These are phyloP conservation scores for Coccomyxa sp. DNA, from an alignment of 139 green algal species.

Conservation along the genomic window DNA sequence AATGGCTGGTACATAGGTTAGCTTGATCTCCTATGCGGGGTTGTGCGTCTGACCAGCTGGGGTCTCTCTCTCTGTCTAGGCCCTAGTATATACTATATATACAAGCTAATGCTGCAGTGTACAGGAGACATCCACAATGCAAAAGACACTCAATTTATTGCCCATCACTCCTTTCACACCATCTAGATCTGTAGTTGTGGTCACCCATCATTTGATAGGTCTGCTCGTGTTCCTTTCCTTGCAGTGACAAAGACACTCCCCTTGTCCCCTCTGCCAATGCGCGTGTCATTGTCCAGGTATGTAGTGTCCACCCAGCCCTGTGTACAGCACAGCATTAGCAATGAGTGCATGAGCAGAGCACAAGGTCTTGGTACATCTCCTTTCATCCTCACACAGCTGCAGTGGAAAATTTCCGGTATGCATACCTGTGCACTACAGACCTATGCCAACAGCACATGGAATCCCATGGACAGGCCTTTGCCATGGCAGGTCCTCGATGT, in stretches of 20 bases:
- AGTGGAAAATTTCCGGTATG: not conserved
- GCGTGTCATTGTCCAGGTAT: constrained; percentile 65
- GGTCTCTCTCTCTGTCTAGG: too few species aligned
- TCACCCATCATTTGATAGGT: too few species aligned
- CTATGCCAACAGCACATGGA: not conserved
- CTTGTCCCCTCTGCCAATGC: constrained; percentile 69
- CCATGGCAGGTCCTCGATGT: not conserved
- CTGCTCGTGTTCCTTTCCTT: not conserved
- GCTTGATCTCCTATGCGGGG: too few species aligned
- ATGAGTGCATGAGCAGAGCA: constrained; percentile 2
- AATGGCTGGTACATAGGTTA: too few species aligned
- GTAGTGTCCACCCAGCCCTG: constrained; percentile 46
- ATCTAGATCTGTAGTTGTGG: too few species aligned
- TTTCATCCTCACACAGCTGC: not conserved
- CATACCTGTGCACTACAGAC: not conserved
- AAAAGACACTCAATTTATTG: too few species aligned
- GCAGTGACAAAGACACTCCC: constrained; percentile 64
- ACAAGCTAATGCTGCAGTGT: too few species aligned
- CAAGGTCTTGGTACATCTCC: not conserved
- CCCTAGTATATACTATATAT: too few species aligned
- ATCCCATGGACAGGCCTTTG: not conserved
- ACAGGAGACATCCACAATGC: too few species aligned
- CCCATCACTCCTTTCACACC: too few species aligned
- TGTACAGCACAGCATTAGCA: constrained; percentile 27
- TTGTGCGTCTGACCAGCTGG: too few species aligned